Percentiles rank a stretch among this genome's conserved stretches.
Evolutionary conservation across 2,329 filamentous ascomycete species (phyloP).

Genomic region (Aspergillus ruber): DNA sequence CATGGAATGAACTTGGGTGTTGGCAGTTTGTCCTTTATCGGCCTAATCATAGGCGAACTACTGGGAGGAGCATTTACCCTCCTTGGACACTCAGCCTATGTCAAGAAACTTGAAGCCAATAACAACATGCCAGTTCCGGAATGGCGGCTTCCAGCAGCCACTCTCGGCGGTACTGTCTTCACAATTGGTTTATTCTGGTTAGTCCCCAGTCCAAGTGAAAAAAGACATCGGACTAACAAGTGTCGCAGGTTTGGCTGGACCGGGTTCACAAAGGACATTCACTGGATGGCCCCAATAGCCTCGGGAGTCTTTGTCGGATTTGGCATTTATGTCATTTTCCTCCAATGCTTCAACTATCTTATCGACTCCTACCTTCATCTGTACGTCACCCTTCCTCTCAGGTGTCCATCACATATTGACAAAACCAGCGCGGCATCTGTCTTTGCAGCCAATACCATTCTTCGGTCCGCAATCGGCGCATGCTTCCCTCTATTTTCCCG

Average conservation of each 20-base stretch:
- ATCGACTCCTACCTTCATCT: conserved; percentile 35
- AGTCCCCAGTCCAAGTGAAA: not conserved
- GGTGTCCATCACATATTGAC: conserved; percentile 1
- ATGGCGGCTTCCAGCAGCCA: conserved; percentile 26
- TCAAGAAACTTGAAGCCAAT: conserved; percentile 23
- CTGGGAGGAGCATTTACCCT: conserved; percentile 21
- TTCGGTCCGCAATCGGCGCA: conserved; percentile 30
- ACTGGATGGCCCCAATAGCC: conserved; percentile 31
- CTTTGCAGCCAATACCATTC: conserved; percentile 33
- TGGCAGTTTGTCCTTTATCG: conserved; percentile 24
- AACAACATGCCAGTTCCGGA: conserved; percentile 25
- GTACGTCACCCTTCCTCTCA: conserved; percentile 20
- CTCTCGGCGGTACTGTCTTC: conserved; percentile 27
- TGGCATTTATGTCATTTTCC: conserved; percentile 27
- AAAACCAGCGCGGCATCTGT: conserved; percentile 28
- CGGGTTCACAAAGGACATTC: conserved; percentile 24
- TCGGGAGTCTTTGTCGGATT: conserved; percentile 27
- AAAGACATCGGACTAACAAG: not conserved
- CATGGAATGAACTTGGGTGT: conserved; percentile 27
- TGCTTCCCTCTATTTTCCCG: conserved; percentile 31
- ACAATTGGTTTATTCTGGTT: conserved; percentile 32
- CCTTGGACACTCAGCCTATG: conserved; percentile 19
- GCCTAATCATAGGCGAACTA: conserved; percentile 25
- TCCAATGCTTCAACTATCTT: conserved; percentile 32
- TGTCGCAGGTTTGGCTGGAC: conserved; percentile 26